Evolutionary conservation across 495 filamentous ascomycete genomes (phyloP), one percentile per base, ranked within the genome.

Genomic region (Talaromyces trachyspermus): DNA sequence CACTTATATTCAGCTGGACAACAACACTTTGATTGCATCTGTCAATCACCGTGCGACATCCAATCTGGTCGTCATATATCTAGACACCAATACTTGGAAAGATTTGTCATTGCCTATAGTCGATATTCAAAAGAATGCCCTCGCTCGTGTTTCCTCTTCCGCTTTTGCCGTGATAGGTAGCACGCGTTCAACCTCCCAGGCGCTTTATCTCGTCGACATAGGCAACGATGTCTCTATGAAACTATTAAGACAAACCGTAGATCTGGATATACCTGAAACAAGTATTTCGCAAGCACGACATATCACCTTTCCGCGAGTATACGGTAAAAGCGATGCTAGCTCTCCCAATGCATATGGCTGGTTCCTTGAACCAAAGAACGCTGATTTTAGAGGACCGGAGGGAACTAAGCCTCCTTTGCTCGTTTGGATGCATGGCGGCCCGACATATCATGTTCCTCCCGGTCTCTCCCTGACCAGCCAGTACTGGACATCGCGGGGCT

Each of bases 401-500:
- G 54, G 51, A 5, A 55, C 32, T 1, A 60, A 60, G 4, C 72
- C 70, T 14, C 74, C 74, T 1, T 50, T 72, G 5, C 64, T 79
- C 10, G 56, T 75, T 11, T 57, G 47, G 17, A 54, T 68, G 5
- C 72, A 78, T 44, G 75, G 74, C 18, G 74, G 74, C 4, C 75
- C 75, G n/a, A 77, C 69, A 49, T 54, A 43, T 50, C 55, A 59
- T 55, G 48, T 39, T 35, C 45, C 46, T 35, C 63, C 55, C 15
- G 71, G 36, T 15, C 63, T 61, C 38, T 55, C 27, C 17, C 55
- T 76, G 37, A 52, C 50, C 12, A 57, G 57, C 5, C 74, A 79
- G 55, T 77, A 71, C 54, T 75, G 55, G 48, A 76, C 75, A 8
- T 70, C 69, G 4, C 62, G 75, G 4, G 74, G 74, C 20, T 79